Conservation (phyloP, 495 filamentous ascomycete genomes). For the Thermochaetoides thermophila region DNA sequence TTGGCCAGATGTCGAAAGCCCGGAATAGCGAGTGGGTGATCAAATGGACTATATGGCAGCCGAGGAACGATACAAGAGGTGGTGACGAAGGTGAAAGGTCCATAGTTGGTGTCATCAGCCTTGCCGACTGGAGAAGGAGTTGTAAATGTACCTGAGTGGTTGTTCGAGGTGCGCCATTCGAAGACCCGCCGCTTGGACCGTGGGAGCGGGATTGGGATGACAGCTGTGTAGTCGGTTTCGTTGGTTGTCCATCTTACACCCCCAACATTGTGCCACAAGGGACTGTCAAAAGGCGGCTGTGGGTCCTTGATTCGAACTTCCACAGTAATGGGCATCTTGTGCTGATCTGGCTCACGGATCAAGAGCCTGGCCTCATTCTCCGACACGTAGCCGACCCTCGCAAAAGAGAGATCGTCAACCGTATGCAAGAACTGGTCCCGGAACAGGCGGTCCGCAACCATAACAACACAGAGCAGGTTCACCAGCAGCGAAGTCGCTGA, state of each 20-base stretch:
- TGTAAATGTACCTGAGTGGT: slow-evolving; percentile 61
- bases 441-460: slow-evolving; percentile 61
- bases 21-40: slow-evolving; percentile 66
- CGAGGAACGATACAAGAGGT: slow-evolving; percentile 82
- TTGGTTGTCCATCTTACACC: slow-evolving; percentile 48
- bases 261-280: slow-evolving; percentile 51
- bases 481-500: slow-evolving; percentile 51
- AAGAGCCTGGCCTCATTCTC: slow-evolving; percentile 65
- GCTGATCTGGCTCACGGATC: slow-evolving; percentile 63
- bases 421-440: slow-evolving; percentile 54
- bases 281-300: slow-evolving; percentile 29
- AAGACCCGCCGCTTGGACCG: slow-evolving; percentile 47
- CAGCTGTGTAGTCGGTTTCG: slow-evolving; percentile 66
- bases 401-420: slow-evolving; percentile 64
- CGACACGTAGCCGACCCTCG: slow-evolving; percentile 73
- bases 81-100: slow-evolving; percentile 72
- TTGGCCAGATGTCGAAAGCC: slow-evolving; percentile 59
- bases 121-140: slow-evolving; percentile 48
- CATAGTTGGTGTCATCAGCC: slow-evolving; percentile 38
- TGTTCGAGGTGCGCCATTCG: slow-evolving; percentile 69
- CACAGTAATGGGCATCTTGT: slow-evolving; percentile 60
- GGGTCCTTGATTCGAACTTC: slow-evolving; percentile 37
- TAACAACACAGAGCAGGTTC: slow-evolving; percentile 49
- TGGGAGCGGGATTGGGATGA: slow-evolving; percentile 41
- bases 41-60: slow-evolving; percentile 71